phyloP scores from a whole-genome alignment of 1,139 yeast genomes.

The Debaryomyces udenii region DNA sequence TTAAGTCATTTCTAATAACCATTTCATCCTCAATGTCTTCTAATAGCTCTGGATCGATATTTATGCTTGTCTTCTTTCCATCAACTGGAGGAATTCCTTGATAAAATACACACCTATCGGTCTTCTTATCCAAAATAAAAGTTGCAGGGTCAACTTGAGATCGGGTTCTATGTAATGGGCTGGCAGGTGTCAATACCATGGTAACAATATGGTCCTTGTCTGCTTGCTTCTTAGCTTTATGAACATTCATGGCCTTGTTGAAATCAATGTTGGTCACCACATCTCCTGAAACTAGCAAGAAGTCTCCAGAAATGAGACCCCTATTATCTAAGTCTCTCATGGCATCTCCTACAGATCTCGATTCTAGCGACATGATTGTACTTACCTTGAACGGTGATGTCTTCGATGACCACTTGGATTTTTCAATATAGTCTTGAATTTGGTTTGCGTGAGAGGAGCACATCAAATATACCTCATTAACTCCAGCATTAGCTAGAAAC shows the following conservation, averaged over 20 bases:
- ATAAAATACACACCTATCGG: slow-evolving; percentile 79
- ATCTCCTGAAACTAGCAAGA: slow-evolving; percentile 88
- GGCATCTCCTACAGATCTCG: slow-evolving; percentile 93
- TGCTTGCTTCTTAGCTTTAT: slow-evolving; percentile 64
- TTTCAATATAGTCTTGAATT: slow-evolving; percentile 77
- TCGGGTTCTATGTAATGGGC: slow-evolving; percentile 84
- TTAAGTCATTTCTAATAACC: slow-evolving; percentile 82
- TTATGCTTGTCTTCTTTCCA: slow-evolving; percentile 55
- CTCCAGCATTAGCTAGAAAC: slow-evolving; percentile 88
- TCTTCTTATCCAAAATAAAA: slow-evolving; percentile 73
- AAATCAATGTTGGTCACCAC: slow-evolving; percentile 90
- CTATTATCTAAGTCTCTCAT: slow-evolving; percentile 93
- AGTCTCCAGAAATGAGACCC: slow-evolving; percentile 87
- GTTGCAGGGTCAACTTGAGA: slow-evolving; percentile 81
- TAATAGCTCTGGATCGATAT: slow-evolving; percentile 82
- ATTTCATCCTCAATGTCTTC: slow-evolving; percentile 75
- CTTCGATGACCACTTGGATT: slow-evolving; percentile 76
- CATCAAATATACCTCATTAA: slow-evolving; percentile 84
- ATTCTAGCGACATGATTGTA: slow-evolving; percentile 83
- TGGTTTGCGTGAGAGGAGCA: slow-evolving; percentile 91
- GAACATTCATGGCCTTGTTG: slow-evolving; percentile 69
- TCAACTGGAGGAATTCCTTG: slow-evolving; percentile 72
- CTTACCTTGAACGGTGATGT: slow-evolving; percentile 80
- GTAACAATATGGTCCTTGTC: slow-evolving; percentile 94
- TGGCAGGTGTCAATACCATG: slow-evolving; percentile 86